Base-by-base conservation (phyloP, 768 basidiomycete species). In the Artomyces pyxidatus region DNA sequence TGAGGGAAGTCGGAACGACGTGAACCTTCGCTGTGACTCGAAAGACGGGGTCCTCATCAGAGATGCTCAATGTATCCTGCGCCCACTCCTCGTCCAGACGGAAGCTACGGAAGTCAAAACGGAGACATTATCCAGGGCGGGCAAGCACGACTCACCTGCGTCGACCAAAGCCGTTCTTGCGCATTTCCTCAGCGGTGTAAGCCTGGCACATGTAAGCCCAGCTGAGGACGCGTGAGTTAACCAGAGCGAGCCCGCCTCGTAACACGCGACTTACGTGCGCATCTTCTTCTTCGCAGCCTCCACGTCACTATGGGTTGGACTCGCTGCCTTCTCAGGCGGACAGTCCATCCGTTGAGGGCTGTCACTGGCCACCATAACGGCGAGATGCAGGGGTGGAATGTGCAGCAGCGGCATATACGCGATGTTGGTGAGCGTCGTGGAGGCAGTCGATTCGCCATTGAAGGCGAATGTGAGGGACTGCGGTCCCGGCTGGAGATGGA, bases 181-280 rank as follows among this genome's bases (percentile, higher is more conserved):
- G 42, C 42, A 43, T 43, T n/a, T 43, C 42, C 42, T 43, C 42
- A 23, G 42, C 42, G 8, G 26, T 43, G 26, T 25, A 43, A 14
- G 42, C 42, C 27, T 43, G 42, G 19, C 42, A 43, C 42, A 43
- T 43, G 42, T 43, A 43, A 21, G 42, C 42, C 42, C 42, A 43
- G 11, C 42, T 43, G 26, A 7, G 22, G 12, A 16, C 42, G 14
- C 11, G 12, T 43, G 12, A 28, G 19, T 7, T 9, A 41, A 17
- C 16, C 19, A 22, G 9, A 12, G 26, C 9, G 3, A n/a, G 2
- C 22, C 14, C 22, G 39, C 11, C 19, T 40, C 10, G 1, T 16
- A 9, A 22, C 14, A 21, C 14, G 19, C 14, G 14, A 28, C 42
- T 26, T 19, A 43, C 42, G 22, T 25, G 21, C 42, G 42, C 42